A percentile compares a stretch with the other conserved stretches of the same genome.
Evolutionary conservation across 495 filamentous ascomycete genomes (phyloP).

Genomic region (Terfezia boudieri): DNA sequence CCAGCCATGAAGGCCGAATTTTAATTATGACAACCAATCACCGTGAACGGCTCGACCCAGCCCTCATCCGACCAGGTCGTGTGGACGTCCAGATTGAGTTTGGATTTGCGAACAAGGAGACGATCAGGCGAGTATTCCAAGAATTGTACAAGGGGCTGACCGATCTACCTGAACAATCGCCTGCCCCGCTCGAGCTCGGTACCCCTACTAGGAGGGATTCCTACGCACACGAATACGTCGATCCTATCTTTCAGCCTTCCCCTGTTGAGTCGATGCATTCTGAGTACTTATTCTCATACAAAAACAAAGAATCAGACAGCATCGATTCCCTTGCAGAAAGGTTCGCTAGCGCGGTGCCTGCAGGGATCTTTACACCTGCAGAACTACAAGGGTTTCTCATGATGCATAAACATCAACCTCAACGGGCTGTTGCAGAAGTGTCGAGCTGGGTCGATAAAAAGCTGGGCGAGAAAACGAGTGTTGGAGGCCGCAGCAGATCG

Average conservation of each 20-base stretch:
- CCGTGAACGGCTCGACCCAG: slow-evolving; percentile 48
- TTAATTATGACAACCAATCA: slow-evolving; percentile 78
- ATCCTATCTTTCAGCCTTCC: slow-evolving; percentile 5
- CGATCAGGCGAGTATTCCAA: slow-evolving; percentile 28
- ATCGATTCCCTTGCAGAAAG: slow-evolving; percentile 22
- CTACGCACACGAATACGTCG: slow-evolving; percentile 32
- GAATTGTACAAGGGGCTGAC: slow-evolving; percentile 20
- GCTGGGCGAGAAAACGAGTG: too few species aligned
- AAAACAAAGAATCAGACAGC: too few species aligned
- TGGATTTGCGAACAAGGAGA: slow-evolving; percentile 26
- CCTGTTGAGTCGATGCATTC: neutral
- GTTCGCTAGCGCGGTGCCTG: slow-evolving; percentile 31
- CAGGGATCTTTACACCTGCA: slow-evolving; percentile 37
- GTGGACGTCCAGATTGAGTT: slow-evolving; percentile 57
- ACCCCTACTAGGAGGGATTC: slow-evolving; percentile 28
- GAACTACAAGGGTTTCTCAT: slow-evolving; percentile 46
- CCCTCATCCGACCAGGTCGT: slow-evolving; percentile 52
- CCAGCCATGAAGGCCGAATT: slow-evolving; percentile 50
- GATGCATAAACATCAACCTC: slow-evolving; percentile 29
- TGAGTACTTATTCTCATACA: too few species aligned
- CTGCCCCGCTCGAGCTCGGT: slow-evolving; percentile 29
- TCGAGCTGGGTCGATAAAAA: slow-evolving; percentile 23
- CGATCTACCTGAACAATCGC: neutral
- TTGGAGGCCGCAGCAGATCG: too few species aligned
- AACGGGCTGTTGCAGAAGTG: slow-evolving; percentile 26